These are phyloP conservation scores for Ensete glaucum DNA, from an alignment of 176 grass and related monocot species.

Conservation along the genomic window DNA sequence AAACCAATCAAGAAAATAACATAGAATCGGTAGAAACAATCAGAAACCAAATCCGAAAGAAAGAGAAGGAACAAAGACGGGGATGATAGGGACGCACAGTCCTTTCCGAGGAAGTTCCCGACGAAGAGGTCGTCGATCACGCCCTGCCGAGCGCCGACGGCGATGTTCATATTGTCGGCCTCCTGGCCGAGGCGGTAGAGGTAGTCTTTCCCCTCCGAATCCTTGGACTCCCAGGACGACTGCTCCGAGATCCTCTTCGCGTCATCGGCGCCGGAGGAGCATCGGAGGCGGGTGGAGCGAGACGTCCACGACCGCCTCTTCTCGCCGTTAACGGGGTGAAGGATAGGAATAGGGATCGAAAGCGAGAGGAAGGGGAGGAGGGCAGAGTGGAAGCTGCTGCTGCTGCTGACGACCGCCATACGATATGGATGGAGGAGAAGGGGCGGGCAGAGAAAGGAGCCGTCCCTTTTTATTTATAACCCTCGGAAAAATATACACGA, in stretches of 20 bases:
- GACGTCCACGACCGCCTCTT: neutral
- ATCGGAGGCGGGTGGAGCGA: neutral
- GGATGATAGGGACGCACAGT: conserved; percentile 30
- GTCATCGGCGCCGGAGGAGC: conserved; percentile 6
- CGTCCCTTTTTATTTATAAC: neutral
- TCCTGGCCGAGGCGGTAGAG: conserved; percentile 79
- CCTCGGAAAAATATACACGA: too few species aligned
- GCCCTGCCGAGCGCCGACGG: conserved; percentile 62
- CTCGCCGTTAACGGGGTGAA: neutral
- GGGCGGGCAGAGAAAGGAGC: neutral
- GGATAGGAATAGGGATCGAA: neutral
- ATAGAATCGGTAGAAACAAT: neutral
- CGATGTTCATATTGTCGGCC: conserved; percentile 78
- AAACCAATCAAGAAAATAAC: conserved; percentile 16
- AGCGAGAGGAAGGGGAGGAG: conserved; percentile 1
- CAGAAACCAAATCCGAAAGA: neutral
- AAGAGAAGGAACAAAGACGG: neutral
- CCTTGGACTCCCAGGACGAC: conserved; percentile 72
- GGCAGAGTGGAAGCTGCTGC: neutral
- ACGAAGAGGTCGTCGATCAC: conserved; percentile 78
- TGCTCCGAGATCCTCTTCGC: conserved; percentile 41
- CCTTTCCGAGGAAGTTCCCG: conserved; percentile 72
- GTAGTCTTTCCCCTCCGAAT: conserved; percentile 63
- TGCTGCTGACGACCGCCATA: conserved; percentile 17
- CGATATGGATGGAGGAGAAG: neutral